phyloP scores from a whole-genome alignment of 768 basidiomycete species.

The Lactarius deliciosus region DNA sequence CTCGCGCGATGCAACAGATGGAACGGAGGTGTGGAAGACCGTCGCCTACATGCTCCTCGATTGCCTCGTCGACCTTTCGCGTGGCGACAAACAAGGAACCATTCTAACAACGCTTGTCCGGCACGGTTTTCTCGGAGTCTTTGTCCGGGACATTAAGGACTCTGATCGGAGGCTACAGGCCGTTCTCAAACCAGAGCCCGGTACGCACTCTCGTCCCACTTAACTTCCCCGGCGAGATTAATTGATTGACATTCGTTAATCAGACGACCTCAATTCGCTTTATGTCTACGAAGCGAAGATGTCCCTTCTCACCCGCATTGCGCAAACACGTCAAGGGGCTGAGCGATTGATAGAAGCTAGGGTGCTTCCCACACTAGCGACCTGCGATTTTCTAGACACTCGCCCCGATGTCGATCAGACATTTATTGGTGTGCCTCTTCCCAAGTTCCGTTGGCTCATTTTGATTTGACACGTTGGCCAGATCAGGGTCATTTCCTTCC shows the following conservation, averaged over 20 bases:
- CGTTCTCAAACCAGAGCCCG: conserved; percentile 86
- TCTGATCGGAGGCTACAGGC: conserved; percentile 70
- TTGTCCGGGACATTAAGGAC: conserved; percentile 83
- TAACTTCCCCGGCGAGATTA: background rate
- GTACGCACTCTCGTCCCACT: conserved; percentile 43
- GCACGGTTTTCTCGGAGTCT: conserved; percentile 77
- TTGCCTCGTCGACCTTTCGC: conserved; percentile 70
- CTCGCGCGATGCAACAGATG: conserved; percentile 91
- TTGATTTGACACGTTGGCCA: conserved; percentile 34
- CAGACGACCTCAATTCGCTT: conserved; percentile 85
- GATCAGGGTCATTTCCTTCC: conserved; percentile 88
- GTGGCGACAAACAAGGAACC: conserved; percentile 63
- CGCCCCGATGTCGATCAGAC: conserved; percentile 81
- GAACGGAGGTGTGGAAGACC: conserved; percentile 96
- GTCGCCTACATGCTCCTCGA: conserved; percentile 91
- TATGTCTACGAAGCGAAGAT: conserved; percentile 97
- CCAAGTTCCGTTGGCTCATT: conserved; percentile 11
- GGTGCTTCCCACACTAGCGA: conserved; percentile 67
- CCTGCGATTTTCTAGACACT: conserved; percentile 86
- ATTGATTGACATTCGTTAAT: conserved; percentile 3
- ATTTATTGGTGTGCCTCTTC: conserved; percentile 61
- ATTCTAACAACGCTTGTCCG: conserved; percentile 59
- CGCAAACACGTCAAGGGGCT: conserved; percentile 79
- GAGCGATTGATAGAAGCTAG: conserved; percentile 81
- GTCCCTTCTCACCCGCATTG: conserved; percentile 82